A percentile compares a stretch with the other conserved stretches of the same genome.
phyloP scores from a whole-genome alignment of 106 monocot species.

The Acorus gramineus region DNA sequence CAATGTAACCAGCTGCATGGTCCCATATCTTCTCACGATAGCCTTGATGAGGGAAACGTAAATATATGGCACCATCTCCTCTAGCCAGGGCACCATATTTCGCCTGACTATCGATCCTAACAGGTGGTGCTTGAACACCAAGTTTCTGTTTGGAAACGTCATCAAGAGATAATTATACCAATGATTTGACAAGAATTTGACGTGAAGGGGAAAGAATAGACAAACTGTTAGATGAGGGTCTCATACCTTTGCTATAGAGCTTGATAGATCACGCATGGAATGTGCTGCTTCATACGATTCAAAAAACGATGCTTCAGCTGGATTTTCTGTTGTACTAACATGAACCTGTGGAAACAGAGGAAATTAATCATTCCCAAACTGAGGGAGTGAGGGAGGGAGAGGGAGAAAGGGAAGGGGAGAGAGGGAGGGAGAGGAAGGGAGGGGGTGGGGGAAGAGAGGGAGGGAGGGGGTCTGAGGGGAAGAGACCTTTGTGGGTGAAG shows the following conservation, averaged over 20 bases:
- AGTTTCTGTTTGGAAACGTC: conserved; percentile 55
- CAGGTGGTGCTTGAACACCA: conserved; percentile 78
- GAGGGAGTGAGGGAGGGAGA: no score
- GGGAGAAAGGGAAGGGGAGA: no score
- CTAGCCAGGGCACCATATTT: conserved; percentile 91
- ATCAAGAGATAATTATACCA: background rate
- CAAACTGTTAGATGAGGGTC: background rate
- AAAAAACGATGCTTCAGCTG: conserved; percentile 86
- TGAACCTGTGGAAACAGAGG: conserved; percentile 31
- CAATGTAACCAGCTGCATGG: conserved; percentile 94
- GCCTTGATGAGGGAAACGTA: conserved; percentile 86
- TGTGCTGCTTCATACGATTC: conserved; percentile 98
- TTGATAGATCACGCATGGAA: conserved; percentile 76
- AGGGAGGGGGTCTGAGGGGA: no score
- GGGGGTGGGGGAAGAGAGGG: no score
- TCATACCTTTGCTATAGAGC: conserved; percentile 71
- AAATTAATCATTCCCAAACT: no score
- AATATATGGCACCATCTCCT: conserved; percentile 95
- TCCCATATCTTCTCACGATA: conserved; percentile 99
- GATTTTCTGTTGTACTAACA: conserved; percentile 47
- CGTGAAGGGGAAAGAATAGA: no score
- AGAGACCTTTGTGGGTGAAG: conserved; percentile 43
- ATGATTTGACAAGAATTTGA: background rate
- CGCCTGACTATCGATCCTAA: conserved; percentile 98
- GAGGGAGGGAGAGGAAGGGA: no score